Evolutionary conservation across 148 eudicot species (phyloP).

Genomic region (Dysphania ambrosioides): DNA sequence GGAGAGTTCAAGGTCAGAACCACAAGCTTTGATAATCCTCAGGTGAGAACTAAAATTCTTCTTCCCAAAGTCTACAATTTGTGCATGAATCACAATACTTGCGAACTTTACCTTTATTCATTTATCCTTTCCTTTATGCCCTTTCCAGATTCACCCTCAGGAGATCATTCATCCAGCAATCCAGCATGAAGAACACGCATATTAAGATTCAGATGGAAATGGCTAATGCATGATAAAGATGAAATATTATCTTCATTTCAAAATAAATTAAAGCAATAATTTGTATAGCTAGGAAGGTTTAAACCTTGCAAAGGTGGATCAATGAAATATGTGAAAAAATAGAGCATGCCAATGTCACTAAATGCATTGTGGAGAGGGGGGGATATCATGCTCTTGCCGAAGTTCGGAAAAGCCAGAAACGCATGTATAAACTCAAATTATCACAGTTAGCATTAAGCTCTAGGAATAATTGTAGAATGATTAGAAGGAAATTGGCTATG

Average conservation of each 20-base stretch:
- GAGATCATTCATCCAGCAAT: constrained; percentile 17
- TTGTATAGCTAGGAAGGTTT: not conserved
- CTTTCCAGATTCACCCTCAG: constrained; percentile 27
- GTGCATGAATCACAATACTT: not conserved
- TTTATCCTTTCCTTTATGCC: not conserved
- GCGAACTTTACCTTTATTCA: not conserved
- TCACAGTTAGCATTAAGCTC: not conserved
- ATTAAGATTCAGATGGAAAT: not conserved
- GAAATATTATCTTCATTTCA: not conserved
- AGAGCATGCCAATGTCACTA: not conserved
- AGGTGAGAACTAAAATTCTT: constrained; percentile 35
- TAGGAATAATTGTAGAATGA: not conserved
- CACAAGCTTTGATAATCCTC: constrained; percentile 29
- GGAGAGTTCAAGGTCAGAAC: constrained; percentile 56
- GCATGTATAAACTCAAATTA: not conserved
- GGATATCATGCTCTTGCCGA: not conserved
- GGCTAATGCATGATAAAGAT: constrained; percentile 3
- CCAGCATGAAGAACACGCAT: constrained; percentile 3
- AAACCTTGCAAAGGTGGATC: not conserved
- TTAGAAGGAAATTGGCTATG: not conserved
- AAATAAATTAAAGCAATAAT: not conserved
- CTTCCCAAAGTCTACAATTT: not conserved
- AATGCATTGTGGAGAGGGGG: not conserved
- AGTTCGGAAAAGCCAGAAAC: not conserved
- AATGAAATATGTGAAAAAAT: not conserved